Base-by-base conservation (phyloP, 164 flowering plant species). In the Dillenia turbinata region DNA sequence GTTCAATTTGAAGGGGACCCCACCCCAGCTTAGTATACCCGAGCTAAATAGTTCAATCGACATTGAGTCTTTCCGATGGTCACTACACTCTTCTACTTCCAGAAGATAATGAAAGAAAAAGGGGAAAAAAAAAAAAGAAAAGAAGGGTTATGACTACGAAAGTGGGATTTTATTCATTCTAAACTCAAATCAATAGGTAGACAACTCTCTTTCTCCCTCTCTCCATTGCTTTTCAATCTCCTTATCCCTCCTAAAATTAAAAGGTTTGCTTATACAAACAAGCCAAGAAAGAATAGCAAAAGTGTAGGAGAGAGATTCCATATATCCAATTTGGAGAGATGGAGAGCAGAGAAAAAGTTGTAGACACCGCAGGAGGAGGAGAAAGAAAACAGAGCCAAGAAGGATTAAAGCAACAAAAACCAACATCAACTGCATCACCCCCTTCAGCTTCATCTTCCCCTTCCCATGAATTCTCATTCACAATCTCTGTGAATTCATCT, bases 391-490 rank as follows among this genome's bases (percentile, higher is more conserved):
- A 33, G 40, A 33, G 40, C 40, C 40, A 40, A 52, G n/a, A 17
- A 43, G 16, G n/a, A 57, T n/a, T 59, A 60, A 47, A 60, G 47
- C 48, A 57, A 44, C 14, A 46, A 16, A 44, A 50, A 52, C 15
- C 61, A 61, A 15, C 59, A 47, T 51, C 62, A 16, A 40, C 60
- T 17, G 61, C 78, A 5, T 63, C 81, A 26, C 73, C 84, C 12
- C 71, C 88, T 24, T 83, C 95, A 16, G 22, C 89, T 9, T 70
- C 96, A 47, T 77, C 92, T 9, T 89, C 96, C 54, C 96, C 98
- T 56, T 72, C 96, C n/a, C 98, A 83, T 73, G 98, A 92, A 62
- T 92, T 92, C 78, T 85, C 96, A 69, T 92, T 92, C 86, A 81
- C 95, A 44, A 71, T 84, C 62, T 78, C 97, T 49, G 82, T 86